These are phyloP conservation scores for Brassica napus DNA, from an alignment of 345 rosid genomes.

Conservation along the genomic window DNA sequence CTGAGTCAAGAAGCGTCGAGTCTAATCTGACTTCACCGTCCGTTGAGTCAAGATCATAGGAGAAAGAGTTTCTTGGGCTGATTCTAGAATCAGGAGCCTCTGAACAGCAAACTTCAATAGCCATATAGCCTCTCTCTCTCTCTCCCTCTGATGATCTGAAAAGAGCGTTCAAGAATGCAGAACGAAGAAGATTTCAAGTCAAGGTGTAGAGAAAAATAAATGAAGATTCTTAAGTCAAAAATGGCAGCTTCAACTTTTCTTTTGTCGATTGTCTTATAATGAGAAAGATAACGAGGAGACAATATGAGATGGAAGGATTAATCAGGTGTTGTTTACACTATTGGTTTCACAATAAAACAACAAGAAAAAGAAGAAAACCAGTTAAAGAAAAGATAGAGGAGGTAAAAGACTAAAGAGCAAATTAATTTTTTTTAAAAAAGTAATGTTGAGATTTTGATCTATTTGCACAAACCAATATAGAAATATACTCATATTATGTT, in stretches of 20 bases:
- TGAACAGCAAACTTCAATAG: constrained; percentile 65
- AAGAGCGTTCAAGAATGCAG: constrained; percentile 12
- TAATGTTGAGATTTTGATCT: constrained; percentile 42
- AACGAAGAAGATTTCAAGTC: constrained; percentile 36
- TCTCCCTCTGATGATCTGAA: constrained; percentile 19
- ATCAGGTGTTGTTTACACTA: constrained; percentile 3
- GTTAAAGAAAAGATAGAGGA: constrained; percentile 25
- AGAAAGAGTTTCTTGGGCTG: constrained; percentile 78
- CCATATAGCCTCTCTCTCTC: constrained; percentile 53
- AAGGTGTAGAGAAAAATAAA: constrained; percentile 19
- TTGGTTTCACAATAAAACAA: constrained; percentile 24
- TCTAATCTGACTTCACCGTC: constrained; percentile 48
- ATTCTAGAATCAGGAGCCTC: constrained; percentile 61
- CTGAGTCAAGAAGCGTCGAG: constrained; percentile 50
- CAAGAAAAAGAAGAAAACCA: constrained; percentile 35
- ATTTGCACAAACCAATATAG: constrained; percentile 61
- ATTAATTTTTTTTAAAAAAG: neutral
- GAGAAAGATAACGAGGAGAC: constrained; percentile 34
- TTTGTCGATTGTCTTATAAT: constrained; percentile 6
- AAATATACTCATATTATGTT: constrained; percentile 2
- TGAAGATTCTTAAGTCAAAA: constrained; percentile 50
- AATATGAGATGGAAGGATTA: constrained; percentile 33
- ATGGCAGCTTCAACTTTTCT: constrained; percentile 51
- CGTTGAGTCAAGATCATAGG: constrained; percentile 59
- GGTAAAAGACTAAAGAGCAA: constrained; percentile 23